phyloP scores from a whole-genome alignment of 805 yeast genomes.

The Candida xyloterini region DNA sequence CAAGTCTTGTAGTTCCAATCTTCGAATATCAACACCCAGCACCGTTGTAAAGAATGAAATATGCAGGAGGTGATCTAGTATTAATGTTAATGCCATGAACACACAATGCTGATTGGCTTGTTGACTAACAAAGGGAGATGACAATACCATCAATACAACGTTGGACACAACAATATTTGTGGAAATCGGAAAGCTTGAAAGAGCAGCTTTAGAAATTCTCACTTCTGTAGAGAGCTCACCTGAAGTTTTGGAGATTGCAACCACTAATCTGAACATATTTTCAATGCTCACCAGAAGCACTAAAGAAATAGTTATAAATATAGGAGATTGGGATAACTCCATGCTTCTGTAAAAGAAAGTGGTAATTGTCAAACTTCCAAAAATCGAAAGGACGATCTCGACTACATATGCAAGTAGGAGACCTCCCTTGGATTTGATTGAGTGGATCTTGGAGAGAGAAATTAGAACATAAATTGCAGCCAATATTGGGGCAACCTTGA shows the following conservation, averaged over 20 bases:
- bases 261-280: conserved; percentile 45
- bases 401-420: conserved; percentile 42
- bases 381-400: conserved; percentile 37
- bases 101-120: conserved; percentile 40
- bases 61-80: conserved; percentile 59
- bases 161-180: conserved; percentile 32
- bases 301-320: conserved; percentile 40
- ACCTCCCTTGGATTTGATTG: conserved; percentile 46
- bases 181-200: conserved; percentile 37
- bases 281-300: conserved; percentile 44
- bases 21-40: conserved; percentile 61
- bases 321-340: conserved; percentile 38
- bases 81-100: conserved; percentile 46
- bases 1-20: conserved; percentile 59
- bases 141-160: conserved; percentile 18
- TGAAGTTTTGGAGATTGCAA: conserved; percentile 38
- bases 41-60: conserved; percentile 64
- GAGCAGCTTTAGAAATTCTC: conserved; percentile 37
- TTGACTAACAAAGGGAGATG: conserved; percentile 29
- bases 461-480: conserved; percentile 27
- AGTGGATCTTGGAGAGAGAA: conserved; percentile 39
- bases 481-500: conserved; percentile 21
- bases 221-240: conserved; percentile 41
- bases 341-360: conserved; percentile 35
- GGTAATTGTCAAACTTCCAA: conserved; percentile 43